phyloP scores from a whole-genome alignment of 2,329 filamentous ascomycete species.

The Talaromyces sp. region DNA sequence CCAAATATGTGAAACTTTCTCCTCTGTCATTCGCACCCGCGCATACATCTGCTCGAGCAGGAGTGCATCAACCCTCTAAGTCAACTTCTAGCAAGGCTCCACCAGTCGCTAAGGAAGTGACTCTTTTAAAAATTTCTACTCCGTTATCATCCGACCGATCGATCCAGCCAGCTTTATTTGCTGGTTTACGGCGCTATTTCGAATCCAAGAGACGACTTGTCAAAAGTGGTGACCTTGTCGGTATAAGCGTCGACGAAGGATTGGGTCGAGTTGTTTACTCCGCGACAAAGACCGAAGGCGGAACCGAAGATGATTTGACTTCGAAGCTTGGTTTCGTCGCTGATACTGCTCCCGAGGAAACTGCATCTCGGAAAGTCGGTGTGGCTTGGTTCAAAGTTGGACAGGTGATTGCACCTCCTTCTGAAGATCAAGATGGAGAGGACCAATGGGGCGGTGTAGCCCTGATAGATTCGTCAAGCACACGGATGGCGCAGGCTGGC shows the following conservation, averaged over 20 bases:
- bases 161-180: slow-evolving; percentile 80
- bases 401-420: slow-evolving; percentile 56
- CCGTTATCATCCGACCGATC: slow-evolving; percentile 81
- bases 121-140: slow-evolving; percentile 81
- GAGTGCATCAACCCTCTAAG: slow-evolving; percentile 49
- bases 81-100: slow-evolving; percentile 48
- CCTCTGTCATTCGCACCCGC: slow-evolving; percentile 48
- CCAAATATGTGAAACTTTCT: slow-evolving; percentile 74
- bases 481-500: slow-evolving; percentile 87
- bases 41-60: slow-evolving; percentile 55
- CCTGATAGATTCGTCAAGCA: slow-evolving; percentile 78
- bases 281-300: slow-evolving; percentile 53
- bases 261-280: slow-evolving; percentile 80
- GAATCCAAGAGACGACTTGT: slow-evolving; percentile 77
- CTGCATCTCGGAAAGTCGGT: slow-evolving; percentile 49
- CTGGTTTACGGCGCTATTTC: slow-evolving; percentile 84
- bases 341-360: slow-evolving; percentile 24
- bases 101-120: slow-evolving; percentile 71
- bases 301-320: slow-evolving; percentile 68
- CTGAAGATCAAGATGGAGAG: slow-evolving; percentile 54
- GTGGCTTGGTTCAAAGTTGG: slow-evolving; percentile 94
- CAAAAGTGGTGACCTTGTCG: slow-evolving; percentile 82
- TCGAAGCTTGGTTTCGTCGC: slow-evolving; percentile 36
- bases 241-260: slow-evolving; percentile 81
- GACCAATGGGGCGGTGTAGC: slow-evolving; percentile 82